Evolutionary conservation across 129 eudicot genomes (phyloP).

Genomic region (Erigeron canadensis): DNA sequence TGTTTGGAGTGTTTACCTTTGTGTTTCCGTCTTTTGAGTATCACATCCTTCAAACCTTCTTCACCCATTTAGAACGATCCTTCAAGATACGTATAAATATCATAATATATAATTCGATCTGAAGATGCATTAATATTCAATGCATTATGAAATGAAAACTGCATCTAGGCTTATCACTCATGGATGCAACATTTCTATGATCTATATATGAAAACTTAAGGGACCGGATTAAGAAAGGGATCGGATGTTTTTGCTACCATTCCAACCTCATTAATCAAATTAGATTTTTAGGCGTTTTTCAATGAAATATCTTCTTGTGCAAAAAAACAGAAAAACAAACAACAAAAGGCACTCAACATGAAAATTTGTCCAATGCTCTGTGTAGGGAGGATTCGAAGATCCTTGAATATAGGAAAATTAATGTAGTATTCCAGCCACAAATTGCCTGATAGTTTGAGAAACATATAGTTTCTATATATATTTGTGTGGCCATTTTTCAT

Average conservation of each 20-base stretch:
- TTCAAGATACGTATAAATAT: background rate
- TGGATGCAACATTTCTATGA: conserved; percentile 7
- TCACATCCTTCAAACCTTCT: conserved; percentile 40
- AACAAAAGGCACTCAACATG: conserved; percentile 1
- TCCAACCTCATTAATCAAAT: too few species aligned
- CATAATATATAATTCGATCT: background rate
- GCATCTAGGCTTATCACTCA: background rate
- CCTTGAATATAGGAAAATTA: conserved; percentile 27
- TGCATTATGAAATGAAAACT: background rate
- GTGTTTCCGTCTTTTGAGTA: conserved; percentile 40
- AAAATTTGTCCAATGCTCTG: conserved; percentile 9
- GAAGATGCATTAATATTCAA: background rate
- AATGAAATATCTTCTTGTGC: background rate
- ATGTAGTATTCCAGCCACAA: background rate
- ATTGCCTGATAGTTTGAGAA: background rate
- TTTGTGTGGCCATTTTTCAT: conserved; percentile 16
- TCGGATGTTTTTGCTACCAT: background rate
- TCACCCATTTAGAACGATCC: conserved; percentile 36
- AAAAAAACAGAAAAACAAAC: background rate
- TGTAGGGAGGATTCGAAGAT: conserved; percentile 12
- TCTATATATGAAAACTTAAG: conserved; percentile 1
- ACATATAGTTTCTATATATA: conserved; percentile 4
- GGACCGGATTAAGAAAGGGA: conserved; percentile 5
- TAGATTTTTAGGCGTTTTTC: background rate
- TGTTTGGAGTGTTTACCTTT: conserved; percentile 1